These are phyloP conservation scores for Amauroascus verrucosus DNA, from an alignment of 2,329 filamentous ascomycete genomes.

Conservation along the genomic window DNA sequence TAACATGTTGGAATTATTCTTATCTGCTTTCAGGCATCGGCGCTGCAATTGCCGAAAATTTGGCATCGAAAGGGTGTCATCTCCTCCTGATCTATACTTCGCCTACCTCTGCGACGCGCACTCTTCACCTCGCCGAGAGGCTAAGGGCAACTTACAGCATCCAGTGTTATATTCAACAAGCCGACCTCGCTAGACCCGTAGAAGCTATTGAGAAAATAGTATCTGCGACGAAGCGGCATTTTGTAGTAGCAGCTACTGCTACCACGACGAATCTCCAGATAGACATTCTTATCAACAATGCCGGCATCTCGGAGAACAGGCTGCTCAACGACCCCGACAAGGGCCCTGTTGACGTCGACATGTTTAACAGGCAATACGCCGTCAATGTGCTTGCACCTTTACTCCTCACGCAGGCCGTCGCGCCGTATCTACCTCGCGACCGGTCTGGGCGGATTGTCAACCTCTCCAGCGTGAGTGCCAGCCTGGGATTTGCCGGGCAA, in stretches of 20 bases:
- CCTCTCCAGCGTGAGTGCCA: constrained; percentile 49
- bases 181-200: constrained; percentile 55
- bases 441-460: constrained; percentile 57
- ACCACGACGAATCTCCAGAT: constrained; percentile 48
- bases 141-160: constrained; percentile 51
- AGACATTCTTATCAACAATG: constrained; percentile 83
- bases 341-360: constrained; percentile 48
- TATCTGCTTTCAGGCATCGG: constrained; percentile 54
- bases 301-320: constrained; percentile 48
- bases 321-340: constrained; percentile 54
- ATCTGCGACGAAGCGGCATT: constrained; percentile 48
- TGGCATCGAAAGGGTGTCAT: constrained; percentile 62
- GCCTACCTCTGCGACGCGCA: constrained; percentile 45
- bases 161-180: constrained; percentile 54
- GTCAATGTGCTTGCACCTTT: constrained; percentile 77
- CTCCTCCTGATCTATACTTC: constrained; percentile 64
- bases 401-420: constrained; percentile 62
- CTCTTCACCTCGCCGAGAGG: constrained; percentile 45
- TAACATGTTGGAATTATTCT: constrained; percentile 4
- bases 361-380: constrained; percentile 63
- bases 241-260: constrained; percentile 29
- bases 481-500: constrained; percentile 49
- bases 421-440: constrained; percentile 59
- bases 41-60: constrained; percentile 55
- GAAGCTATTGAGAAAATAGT: constrained; percentile 51